phyloP scores from a whole-genome alignment of 148 eudicot genomes.

The Amaranthus cruentus region DNA sequence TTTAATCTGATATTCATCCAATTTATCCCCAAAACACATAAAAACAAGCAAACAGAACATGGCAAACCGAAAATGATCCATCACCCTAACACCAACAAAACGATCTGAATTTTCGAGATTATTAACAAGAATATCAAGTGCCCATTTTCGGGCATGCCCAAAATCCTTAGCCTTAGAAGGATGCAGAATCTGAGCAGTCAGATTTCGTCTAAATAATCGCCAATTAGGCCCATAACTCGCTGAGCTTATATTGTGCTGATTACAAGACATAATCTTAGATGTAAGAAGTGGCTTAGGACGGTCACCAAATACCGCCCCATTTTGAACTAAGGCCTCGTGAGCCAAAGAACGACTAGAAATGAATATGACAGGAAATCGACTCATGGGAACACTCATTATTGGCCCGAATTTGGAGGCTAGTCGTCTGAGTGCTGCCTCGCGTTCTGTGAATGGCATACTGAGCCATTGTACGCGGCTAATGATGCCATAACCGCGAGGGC shows the following conservation, averaged over 20 bases:
- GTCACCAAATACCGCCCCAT: constrained; percentile 61
- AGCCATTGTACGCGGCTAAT: constrained; percentile 38
- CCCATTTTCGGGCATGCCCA: constrained; percentile 25
- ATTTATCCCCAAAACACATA: constrained; percentile 73
- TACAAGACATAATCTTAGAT: constrained; percentile 11
- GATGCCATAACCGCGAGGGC: constrained; percentile 24
- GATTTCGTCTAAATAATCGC: constrained; percentile 30
- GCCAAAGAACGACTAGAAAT: constrained; percentile 41
- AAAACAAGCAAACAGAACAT: constrained; percentile 58
- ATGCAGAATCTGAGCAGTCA: constrained; percentile 31
- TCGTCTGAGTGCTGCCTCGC: constrained; percentile 26
- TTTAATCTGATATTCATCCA: constrained; percentile 41
- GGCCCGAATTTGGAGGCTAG: constrained; percentile 37
- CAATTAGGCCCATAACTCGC: constrained; percentile 42
- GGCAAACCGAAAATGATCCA: constrained; percentile 59
- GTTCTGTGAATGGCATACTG: constrained; percentile 30
- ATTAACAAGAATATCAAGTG: constrained; percentile 24
- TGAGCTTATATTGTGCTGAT: constrained; percentile 40
- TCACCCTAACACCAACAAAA: constrained; percentile 30
- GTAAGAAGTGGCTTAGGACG: constrained; percentile 45
- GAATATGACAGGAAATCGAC: constrained; percentile 34
- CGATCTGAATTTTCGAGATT: constrained; percentile 4
- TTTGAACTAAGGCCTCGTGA: constrained; percentile 50
- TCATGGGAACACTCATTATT: constrained; percentile 35
- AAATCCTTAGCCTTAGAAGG: constrained; percentile 27